phyloP scores from a whole-genome alignment of 371 early-diverging fungal species.

The Rhizopus arrhizus region DNA sequence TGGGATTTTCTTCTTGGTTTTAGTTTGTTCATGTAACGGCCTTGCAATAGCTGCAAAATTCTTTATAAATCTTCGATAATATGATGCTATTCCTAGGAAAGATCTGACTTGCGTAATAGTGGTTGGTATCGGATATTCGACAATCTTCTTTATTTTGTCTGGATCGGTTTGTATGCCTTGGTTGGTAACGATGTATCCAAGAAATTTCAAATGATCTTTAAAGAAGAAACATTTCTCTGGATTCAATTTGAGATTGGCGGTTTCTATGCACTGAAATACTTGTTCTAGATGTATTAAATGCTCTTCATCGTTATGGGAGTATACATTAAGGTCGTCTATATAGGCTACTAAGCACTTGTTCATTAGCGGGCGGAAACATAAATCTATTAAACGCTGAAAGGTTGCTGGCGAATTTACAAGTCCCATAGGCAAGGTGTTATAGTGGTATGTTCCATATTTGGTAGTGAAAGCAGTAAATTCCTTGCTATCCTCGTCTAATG shows the following conservation, averaged over 20 bases:
- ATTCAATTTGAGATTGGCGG: constrained; percentile 35
- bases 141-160: constrained; percentile 30
- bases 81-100: constrained; percentile 35
- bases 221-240: constrained; percentile 54
- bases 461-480: constrained; percentile 14
- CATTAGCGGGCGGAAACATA: neutral
- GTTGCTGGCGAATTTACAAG: neutral
- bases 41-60: constrained; percentile 34
- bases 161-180: constrained; percentile 30
- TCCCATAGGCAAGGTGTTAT: neutral
- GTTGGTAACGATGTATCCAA: constrained; percentile 38
- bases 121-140: constrained; percentile 31
- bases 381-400: constrained; percentile 10
- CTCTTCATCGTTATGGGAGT: neutral
- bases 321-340: neutral
- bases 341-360: constrained; percentile 1
- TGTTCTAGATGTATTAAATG: neutral
- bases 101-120: constrained; percentile 49
- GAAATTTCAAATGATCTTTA: constrained; percentile 29
- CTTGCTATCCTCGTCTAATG: neutral
- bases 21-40: constrained; percentile 42
- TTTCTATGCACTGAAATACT: constrained; percentile 6
- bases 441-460: constrained; percentile 9
- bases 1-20: constrained; percentile 11
- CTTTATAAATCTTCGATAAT: constrained; percentile 37